phyloP scores from a whole-genome alignment of 306 rosid species.

The Castanopsis chinensis region DNA sequence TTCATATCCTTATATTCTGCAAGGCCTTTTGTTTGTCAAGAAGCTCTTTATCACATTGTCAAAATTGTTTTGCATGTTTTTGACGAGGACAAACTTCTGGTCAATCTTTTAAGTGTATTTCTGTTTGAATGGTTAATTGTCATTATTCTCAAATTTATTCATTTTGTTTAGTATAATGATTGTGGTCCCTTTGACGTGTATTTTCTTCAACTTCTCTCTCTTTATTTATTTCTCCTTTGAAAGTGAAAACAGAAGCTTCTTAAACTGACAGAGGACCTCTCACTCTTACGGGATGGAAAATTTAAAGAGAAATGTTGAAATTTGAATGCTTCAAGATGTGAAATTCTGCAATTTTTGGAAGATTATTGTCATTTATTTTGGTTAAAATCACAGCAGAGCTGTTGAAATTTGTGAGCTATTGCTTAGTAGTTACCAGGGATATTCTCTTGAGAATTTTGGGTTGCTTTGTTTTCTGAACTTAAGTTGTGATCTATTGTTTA shows the following conservation, averaged over 20 bases:
- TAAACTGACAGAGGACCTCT: constrained; percentile 24
- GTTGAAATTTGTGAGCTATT: constrained; percentile 4
- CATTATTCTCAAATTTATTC: constrained; percentile 10
- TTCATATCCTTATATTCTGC: not conserved
- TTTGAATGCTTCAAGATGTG: not conserved
- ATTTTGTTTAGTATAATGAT: not conserved
- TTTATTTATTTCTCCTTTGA: not conserved
- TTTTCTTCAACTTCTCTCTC: constrained; percentile 2
- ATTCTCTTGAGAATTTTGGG: not conserved
- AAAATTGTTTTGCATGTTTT: not conserved
- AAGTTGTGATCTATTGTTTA: not conserved
- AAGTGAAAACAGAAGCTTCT: constrained; percentile 28
- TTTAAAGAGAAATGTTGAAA: not conserved
- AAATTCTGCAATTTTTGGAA: not conserved
- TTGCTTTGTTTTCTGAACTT: not conserved
- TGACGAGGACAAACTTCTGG: not conserved
- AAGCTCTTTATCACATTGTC: not conserved
- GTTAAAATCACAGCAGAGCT: constrained; percentile 9
- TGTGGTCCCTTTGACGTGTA: constrained; percentile 21
- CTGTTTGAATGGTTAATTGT: not conserved
- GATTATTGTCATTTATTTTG: not conserved
- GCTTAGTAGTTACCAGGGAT: constrained; percentile 1
- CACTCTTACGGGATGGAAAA: not conserved
- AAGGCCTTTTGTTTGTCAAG: not conserved
- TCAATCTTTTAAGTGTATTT: not conserved